A percentile compares a stretch with the other conserved stretches of the same genome.
Evolutionary conservation across 2,329 filamentous ascomycete genomes (phyloP).

Genomic region (Pseudogymnoascus pannorum): DNA sequence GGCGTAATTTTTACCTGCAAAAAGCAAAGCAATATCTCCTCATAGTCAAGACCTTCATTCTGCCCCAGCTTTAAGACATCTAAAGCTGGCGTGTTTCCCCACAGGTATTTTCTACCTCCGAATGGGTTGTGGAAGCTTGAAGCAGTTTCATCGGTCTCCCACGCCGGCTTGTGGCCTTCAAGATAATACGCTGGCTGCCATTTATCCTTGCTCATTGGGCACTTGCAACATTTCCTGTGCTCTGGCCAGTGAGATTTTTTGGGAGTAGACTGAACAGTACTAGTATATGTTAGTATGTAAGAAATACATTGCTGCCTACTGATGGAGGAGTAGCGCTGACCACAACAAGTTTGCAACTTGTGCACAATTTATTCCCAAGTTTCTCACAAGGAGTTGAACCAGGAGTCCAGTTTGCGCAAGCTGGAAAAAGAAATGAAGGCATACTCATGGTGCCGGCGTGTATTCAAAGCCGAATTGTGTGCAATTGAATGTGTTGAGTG

Average conservation of each 20-base stretch:
- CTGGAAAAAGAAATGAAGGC: constrained; percentile 7
- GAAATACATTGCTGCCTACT: not conserved
- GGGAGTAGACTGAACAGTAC: constrained; percentile 15
- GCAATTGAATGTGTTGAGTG: not conserved
- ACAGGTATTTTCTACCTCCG: constrained; percentile 15
- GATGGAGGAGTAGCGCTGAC: not conserved
- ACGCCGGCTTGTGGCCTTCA: constrained; percentile 13
- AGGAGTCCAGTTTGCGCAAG: constrained; percentile 12
- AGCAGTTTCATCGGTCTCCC: not conserved
- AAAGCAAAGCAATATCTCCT: constrained; percentile 14
- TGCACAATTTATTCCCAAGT: constrained; percentile 4
- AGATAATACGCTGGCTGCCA: constrained; percentile 15
- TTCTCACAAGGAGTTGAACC: constrained; percentile 4
- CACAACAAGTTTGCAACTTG: constrained; percentile 11
- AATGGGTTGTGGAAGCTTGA: constrained; percentile 4
- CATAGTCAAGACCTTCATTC: constrained; percentile 16
- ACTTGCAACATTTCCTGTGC: constrained; percentile 17
- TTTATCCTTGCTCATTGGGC: constrained; percentile 13
- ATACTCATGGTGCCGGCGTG: constrained; percentile 3
- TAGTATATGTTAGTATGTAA: constrained; percentile 8
- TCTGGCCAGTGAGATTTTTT: constrained; percentile 16
- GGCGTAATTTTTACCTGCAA: constrained; percentile 15
- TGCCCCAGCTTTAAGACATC: constrained; percentile 15
- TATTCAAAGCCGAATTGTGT: not conserved
- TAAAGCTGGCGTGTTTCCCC: constrained; percentile 18